Percentiles rank a stretch among this genome's conserved stretches.
Evolutionary conservation across 2,329 filamentous ascomycete species (phyloP).

Genomic region (Akanthomyces muscarius): DNA sequence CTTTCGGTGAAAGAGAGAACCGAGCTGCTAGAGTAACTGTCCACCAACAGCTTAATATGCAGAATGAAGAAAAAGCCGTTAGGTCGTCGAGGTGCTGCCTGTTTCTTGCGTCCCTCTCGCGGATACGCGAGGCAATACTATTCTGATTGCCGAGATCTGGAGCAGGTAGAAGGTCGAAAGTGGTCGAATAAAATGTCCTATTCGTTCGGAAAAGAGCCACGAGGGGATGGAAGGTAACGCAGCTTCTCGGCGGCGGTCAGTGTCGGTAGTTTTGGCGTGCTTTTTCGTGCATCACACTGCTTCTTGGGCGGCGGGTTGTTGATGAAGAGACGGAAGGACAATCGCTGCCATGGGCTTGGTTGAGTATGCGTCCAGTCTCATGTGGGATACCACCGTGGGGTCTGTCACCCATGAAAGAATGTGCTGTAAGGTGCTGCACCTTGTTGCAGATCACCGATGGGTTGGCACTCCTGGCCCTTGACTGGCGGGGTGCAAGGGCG

Average conservation of each 20-base stretch:
- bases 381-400: slow-evolving; percentile 1
- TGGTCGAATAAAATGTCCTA: neutral
- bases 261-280: neutral
- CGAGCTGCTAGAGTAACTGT: neutral
- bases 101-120: neutral
- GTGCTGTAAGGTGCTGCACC: neutral
- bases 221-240: neutral
- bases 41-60: neutral
- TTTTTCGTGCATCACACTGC: neutral
- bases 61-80: too few species aligned
- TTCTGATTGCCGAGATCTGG: neutral
- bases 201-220: neutral
- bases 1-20: neutral
- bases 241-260: neutral
- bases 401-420: neutral
- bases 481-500: neutral
- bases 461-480: neutral
- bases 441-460: slow-evolving; percentile 5
- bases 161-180: neutral
- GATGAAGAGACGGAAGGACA: neutral
- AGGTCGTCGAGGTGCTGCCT: neutral
- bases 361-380: neutral
- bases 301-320: neutral
- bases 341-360: neutral
- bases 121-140: neutral